These are phyloP conservation scores for Fusarium verrucosum DNA, from an alignment of 2,329 filamentous ascomycete species.

Conservation along the genomic window DNA sequence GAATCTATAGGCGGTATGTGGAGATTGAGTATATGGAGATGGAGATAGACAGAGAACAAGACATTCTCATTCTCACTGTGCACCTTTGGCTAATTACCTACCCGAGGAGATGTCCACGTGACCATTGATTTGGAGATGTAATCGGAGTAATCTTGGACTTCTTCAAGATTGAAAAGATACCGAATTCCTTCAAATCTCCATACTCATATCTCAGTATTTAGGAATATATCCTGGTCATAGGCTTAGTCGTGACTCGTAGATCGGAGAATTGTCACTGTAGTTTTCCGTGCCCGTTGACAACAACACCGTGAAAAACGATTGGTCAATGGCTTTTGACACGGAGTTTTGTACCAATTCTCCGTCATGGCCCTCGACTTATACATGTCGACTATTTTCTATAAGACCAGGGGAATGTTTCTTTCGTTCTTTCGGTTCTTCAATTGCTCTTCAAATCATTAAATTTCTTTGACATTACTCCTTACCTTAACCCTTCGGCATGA, in stretches of 20 bases:
- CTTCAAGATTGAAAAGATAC: not conserved
- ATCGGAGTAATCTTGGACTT: not conserved
- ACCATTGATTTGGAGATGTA: conserved; percentile 7
- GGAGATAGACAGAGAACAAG: not conserved
- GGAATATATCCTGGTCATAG: not conserved
- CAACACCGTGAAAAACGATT: conserved; percentile 22
- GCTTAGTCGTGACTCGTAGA: not conserved
- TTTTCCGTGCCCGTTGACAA: conserved; percentile 26
- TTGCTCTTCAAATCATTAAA: not conserved
- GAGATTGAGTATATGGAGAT: not conserved
- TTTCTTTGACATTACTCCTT: no score
- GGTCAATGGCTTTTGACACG: conserved; percentile 20
- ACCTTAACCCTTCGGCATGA: conserved; percentile 12
- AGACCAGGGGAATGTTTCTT: not conserved
- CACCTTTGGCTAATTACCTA: conserved; percentile 3
- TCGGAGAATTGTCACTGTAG: not conserved
- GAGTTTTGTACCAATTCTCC: conserved; percentile 24
- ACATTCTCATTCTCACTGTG: conserved; percentile 22
- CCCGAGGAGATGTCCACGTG: conserved; percentile 2
- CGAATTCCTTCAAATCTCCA: not conserved
- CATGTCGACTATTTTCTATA: not conserved
- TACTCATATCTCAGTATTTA: not conserved
- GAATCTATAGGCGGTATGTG: not conserved
- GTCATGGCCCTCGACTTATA: not conserved
- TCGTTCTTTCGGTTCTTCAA: not conserved